Evolutionary conservation across 148 eudicot species (phyloP), one percentile per base, ranked within the genome.

Genomic region (Cornus controversa): DNA sequence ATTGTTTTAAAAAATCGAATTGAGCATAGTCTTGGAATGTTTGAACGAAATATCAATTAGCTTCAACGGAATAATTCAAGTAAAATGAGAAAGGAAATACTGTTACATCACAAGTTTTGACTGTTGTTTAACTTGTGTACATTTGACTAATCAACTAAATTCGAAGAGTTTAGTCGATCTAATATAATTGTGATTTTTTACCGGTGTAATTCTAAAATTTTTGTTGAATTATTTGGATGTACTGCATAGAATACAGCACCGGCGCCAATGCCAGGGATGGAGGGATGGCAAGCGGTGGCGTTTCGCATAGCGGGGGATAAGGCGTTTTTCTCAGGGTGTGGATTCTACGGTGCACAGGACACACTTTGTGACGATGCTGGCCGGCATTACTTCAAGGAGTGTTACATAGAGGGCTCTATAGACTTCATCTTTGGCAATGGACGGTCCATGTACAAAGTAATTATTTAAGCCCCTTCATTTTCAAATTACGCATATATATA

Each of bases 371-470:
- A 96, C 71, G 98, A 93, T 28, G 93, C 93, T 0, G 99, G 99
- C 15, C 90, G 98, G 2, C 99, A 96, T 82, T 96, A 91, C 87
- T 96, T 93, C 85, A 96, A 93, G 84, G 92, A 91, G 16, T 96
- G 99, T 79, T 96, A 93, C 84, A 93, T 96, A 42, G 92, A 96
- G 71, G 99, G 99, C 74, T 96, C 99, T 25, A 93, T 96, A 7
- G 99, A 96, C 85, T 96, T 96, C 90, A 96, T 96, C 47, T 96
- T 96, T 69, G 99, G 99, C 77, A 93, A 96, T 74, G 99, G 98
- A 18, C 89, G 99, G 47, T 93, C 99, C 85, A 91, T 96, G 93
- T 96, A 96, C 87, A 91, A 93, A 80, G 99, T 95, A 77, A 83
- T 86, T 50, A 15, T 31, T n/a, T 60, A 18, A 20, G 5, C 3